Conservation (phyloP, 495 filamentous ascomycete species). For the Neurospora tetraspora region DNA sequence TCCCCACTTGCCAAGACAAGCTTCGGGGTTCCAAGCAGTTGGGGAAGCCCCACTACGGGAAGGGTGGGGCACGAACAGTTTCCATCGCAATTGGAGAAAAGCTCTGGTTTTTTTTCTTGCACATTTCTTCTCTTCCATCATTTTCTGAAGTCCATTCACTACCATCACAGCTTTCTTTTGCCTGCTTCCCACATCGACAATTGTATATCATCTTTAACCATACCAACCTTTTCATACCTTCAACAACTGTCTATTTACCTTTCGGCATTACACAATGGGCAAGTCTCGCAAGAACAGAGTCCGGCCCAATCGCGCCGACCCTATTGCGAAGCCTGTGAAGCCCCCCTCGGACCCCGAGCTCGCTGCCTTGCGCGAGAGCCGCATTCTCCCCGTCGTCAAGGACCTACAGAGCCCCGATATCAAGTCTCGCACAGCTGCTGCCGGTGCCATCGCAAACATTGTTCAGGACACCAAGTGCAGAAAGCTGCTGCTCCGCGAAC, state of each 20-base stretch:
- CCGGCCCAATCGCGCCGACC: constrained; percentile 30
- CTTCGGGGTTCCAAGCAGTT: background rate
- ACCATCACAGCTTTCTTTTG: background rate
- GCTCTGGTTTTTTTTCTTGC: background rate
- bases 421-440: constrained; percentile 42
- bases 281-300: constrained; percentile 33
- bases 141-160: background rate
- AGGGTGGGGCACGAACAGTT: background rate
- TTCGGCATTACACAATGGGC: constrained; percentile 20
- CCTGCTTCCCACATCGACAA: background rate
- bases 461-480: constrained; percentile 47
- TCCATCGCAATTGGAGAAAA: background rate
- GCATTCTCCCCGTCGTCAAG: constrained; percentile 47
- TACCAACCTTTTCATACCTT: background rate
- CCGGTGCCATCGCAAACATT: constrained; percentile 46
- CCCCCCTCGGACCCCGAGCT: constrained; percentile 45
- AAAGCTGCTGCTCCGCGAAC: constrained; percentile 49
- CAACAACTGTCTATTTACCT: background rate
- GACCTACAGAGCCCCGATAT: constrained; percentile 45
- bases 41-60: background rate
- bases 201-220: background rate
- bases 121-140: background rate
- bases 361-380: constrained; percentile 44
- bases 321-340: constrained; percentile 40
- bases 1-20: background rate